Percentiles rank a stretch among this genome's conserved stretches.
Conservation (phyloP, 352 stramenopile species). For the Phytopythium litorale region DNA sequence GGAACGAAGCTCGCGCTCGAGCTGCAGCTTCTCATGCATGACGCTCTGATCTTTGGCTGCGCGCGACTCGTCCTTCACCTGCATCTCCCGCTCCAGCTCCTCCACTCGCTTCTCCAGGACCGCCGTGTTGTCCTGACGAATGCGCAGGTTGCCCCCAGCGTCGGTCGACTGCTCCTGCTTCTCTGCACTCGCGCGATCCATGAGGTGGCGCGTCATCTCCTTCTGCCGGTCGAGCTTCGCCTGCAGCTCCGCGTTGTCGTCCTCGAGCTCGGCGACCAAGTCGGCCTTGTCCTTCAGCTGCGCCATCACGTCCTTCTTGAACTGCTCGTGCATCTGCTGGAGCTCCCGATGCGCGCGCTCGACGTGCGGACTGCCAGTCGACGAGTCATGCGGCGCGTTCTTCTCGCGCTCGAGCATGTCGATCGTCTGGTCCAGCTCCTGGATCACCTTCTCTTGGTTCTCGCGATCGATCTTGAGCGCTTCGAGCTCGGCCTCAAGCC, state of each 20-base stretch:
- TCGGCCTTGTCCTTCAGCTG: conserved; percentile 32
- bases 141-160: conserved; percentile 8
- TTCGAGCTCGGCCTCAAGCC: conserved; percentile 30
- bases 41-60: conserved; percentile 37
- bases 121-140: conserved; percentile 15
- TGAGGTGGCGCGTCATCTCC: conserved; percentile 43
- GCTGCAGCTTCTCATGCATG: conserved; percentile 51
- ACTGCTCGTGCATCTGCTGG: conserved; percentile 28
- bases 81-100: conserved; percentile 28
- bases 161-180: conserved; percentile 22
- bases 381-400: conserved; percentile 6
- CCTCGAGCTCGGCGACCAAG: conserved; percentile 29
- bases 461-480: conserved; percentile 41
- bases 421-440: conserved; percentile 39
- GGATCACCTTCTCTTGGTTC: conserved; percentile 32
- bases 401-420: conserved; percentile 29
- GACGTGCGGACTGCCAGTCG: conserved; percentile 17
- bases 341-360: conserved; percentile 27
- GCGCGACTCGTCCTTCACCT: conserved; percentile 31
- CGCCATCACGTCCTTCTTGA: conserved; percentile 24
- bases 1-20: conserved; percentile 39
- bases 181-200: conserved; percentile 27
- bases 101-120: conserved; percentile 32
- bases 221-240: conserved; percentile 54
- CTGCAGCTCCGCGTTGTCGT: conserved; percentile 57